Conservation (phyloP, 306 rosid genomes). For the Vigna reflexopilosa region DNA sequence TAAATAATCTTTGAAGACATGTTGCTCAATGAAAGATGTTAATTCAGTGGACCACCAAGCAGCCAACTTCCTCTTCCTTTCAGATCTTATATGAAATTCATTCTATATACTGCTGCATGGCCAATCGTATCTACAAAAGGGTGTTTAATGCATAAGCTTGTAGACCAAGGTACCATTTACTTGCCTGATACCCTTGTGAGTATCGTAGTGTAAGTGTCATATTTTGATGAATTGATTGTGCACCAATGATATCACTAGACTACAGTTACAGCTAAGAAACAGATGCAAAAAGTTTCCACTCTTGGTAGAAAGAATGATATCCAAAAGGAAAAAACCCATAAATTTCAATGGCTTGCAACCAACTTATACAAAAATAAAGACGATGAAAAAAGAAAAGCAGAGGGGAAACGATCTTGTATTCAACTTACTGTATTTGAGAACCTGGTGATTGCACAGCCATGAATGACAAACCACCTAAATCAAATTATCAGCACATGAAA, state of each 20-base stretch:
- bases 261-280: background rate
- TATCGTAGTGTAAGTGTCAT: background rate
- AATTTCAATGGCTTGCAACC: slow-evolving; percentile 5
- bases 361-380: background rate
- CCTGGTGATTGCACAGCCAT: slow-evolving; percentile 64
- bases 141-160: background rate
- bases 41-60: slow-evolving; percentile 13
- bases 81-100: background rate
- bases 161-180: background rate
- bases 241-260: background rate
- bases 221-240: background rate
- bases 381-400: background rate
- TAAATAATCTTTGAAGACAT: slow-evolving; percentile 3
- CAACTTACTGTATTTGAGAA: slow-evolving; percentile 77
- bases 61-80: slow-evolving; percentile 22
- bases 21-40: background rate
- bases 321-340: slow-evolving; percentile 7
- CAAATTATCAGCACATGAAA: slow-evolving; percentile 34
- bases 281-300: slow-evolving; percentile 14
- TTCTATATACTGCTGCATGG: background rate
- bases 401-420: slow-evolving; percentile 6
- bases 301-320: slow-evolving; percentile 10
- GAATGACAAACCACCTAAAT: slow-evolving; percentile 72
- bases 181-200: background rate
- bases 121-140: slow-evolving; percentile 7